phyloP scores from a whole-genome alignment of 129 eudicot genomes.

The Arctium minus region DNA sequence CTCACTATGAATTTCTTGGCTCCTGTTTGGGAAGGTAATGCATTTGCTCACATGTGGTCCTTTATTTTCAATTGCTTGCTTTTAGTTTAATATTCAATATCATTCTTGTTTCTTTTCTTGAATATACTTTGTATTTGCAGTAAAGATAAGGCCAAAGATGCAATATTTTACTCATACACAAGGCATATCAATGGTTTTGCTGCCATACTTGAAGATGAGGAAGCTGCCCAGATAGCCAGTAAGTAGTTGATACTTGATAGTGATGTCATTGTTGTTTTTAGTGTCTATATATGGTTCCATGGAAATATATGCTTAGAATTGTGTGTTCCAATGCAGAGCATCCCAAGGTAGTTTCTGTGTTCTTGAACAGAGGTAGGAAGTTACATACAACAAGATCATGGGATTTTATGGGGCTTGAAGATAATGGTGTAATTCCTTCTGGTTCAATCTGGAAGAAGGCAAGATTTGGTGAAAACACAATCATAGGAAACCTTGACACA shows the following conservation, averaged over 20 bases:
- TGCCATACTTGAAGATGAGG: constrained; percentile 75
- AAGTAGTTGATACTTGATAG: constrained; percentile 11
- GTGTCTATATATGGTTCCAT: neutral
- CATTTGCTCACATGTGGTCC: neutral
- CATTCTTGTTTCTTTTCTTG: neutral
- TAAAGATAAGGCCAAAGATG: constrained; percentile 68
- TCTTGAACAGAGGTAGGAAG: constrained; percentile 67
- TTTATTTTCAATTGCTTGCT: neutral
- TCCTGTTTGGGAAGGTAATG: constrained; percentile 81
- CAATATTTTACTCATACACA: constrained; percentile 87
- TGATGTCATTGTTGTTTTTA: neutral
- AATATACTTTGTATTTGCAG: constrained; percentile 19
- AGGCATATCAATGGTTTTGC: constrained; percentile 95
- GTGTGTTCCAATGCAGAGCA: constrained; percentile 49
- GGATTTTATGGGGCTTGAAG: constrained; percentile 77
- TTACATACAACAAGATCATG: constrained; percentile 92
- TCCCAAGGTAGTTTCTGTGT: constrained; percentile 76
- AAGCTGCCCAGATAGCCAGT: constrained; percentile 73
- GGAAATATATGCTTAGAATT: neutral
- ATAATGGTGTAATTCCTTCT: constrained; percentile 41
- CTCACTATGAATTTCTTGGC: constrained; percentile 75
- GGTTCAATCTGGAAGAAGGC: constrained; percentile 85
- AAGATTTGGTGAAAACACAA: constrained; percentile 73
- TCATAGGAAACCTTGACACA: constrained; percentile 93
- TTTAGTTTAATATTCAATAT: neutral